Base-by-base conservation (phyloP, 1,284 basidiomycete species). In the Cryptococcus jaspeensis region DNA sequence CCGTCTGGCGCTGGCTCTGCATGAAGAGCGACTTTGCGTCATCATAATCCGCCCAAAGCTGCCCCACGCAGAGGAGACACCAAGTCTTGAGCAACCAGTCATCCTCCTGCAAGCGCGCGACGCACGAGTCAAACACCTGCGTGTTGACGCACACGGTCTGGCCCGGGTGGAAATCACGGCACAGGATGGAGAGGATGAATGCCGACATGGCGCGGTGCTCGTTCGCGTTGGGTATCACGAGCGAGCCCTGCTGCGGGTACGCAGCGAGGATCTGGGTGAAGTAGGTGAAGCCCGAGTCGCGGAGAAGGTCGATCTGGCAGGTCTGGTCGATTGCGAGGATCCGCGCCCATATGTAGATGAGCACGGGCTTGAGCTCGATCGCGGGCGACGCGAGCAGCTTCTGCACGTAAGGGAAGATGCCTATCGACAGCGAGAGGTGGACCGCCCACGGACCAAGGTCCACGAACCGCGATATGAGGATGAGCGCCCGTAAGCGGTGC, bases 141-240 rank as follows among this genome's bases (percentile, higher is more conserved):
- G 92, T 89, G 56, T 84, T 82, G 76, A 89, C 85, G 73, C 92
- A 95, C 0, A 90, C 92, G 52, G 84, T 83, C 76, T 99, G 94
- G 1, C 93, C 95, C 0, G 84, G 83, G 7, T 85, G 84, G 73
- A 89, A 94, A 67, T 94, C 92, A 22, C 95, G 87, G 54, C 90
- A 89, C 58, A 97, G 87, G 28, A 93, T 87, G n/a, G 90, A 85
- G 22, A 99, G 85, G 66, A 98, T 94, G 78, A 98, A 99, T 0
- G 93, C 92, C 72, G 94, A 99, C 95, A 99, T 99, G 0, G 95
- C 95, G 58, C 93, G 91, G 76, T 99, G 94, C 76, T 99, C 95
- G 15, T 91, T 90, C 50, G 88, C 87, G 76, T 99, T 98, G 0
- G 93, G 92, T 28, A 97, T 85, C 35, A 85, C 80, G 32, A 77